phyloP scores from a whole-genome alignment of 495 filamentous ascomycete species.

The Penicillium verhagenii region DNA sequence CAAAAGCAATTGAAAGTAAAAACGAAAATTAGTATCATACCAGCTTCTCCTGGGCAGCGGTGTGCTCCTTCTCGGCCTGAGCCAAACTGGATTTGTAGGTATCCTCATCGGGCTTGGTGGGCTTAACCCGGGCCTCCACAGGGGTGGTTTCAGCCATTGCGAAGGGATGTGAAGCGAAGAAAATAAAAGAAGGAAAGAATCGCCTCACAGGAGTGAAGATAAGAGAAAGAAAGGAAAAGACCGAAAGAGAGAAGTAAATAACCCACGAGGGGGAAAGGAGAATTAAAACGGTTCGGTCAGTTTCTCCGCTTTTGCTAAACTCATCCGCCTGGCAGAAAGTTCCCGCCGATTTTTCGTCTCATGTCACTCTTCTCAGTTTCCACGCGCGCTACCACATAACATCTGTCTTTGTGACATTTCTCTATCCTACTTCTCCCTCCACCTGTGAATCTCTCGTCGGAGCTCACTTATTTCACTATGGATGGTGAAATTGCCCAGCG shows the following conservation, averaged over 20 bases:
- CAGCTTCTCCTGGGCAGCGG: slow-evolving; percentile 67
- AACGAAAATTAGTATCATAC: slow-evolving; percentile 54
- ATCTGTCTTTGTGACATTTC: slow-evolving; percentile 4
- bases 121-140: slow-evolving; percentile 47
- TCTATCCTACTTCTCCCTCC: neutral
- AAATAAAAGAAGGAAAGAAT: slow-evolving; percentile 9
- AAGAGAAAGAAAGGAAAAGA: slow-evolving; percentile 14
- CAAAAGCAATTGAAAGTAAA: neutral
- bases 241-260: slow-evolving; percentile 8
- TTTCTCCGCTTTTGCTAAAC: slow-evolving; percentile 31
- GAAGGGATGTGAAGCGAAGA: slow-evolving; percentile 12
- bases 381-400: slow-evolving; percentile 1
- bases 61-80: slow-evolving; percentile 80
- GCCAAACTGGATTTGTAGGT: slow-evolving; percentile 62
- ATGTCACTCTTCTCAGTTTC: slow-evolving; percentile 14
- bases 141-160: slow-evolving; percentile 41
- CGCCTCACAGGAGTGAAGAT: slow-evolving; percentile 6
- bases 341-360: slow-evolving; percentile 35
- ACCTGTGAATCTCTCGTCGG: neutral
- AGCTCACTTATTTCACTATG: slow-evolving; percentile 32
- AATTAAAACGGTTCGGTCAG: slow-evolving; percentile 30
- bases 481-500: slow-evolving; percentile 51
- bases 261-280: slow-evolving; percentile 26
- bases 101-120: slow-evolving; percentile 56
- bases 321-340: slow-evolving; percentile 29